Evolutionary conservation across 176 grass and related monocot genomes (phyloP), one percentile per base, ranked within the genome.

Genomic region (Phoenix dactylifera): DNA sequence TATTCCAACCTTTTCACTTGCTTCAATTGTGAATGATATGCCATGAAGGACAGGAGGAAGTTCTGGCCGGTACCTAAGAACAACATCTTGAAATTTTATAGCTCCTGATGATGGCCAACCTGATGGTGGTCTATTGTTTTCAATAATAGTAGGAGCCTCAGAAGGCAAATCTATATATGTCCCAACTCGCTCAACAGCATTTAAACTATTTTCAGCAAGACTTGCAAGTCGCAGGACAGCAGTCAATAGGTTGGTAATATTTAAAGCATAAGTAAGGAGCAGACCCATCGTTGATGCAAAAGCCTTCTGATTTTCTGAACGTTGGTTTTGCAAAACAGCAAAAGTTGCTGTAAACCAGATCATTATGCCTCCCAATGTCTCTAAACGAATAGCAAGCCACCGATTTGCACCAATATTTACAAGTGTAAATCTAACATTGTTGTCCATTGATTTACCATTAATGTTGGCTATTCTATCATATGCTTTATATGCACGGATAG

Each of bases 271-370:
- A 49, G 87, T 85, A 72, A 98, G 87, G 57, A 98, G 84, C 55
- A 98, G 78, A 71, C 93, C 93, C 87, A 98, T 98, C 60, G 93
- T 88, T 57, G 93, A 98, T 32, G 93, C 93, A 80, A 98, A 89
- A 20, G 84, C 84, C 66, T 88, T 80, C 66, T 98, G 93, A 77
- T 98, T 78, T 14, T 92, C 84, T 49, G 87, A 72, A 58, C 80
- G 82, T 62, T 98, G 93, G 68, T 92, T 92, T 88, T 98, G 93
- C 87, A 98, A 75, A 32, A 98, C 93, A 50, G 93, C 93, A 81
- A 92, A 89, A 67, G 87, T 88, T 71, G 93, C 93, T 20, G 84
- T 92, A 60, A 98, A 88, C 87, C 87, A 98, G 63, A 98, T 92
- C 93, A 98, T 98, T 63, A 98, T 73, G 19, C 93, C 93, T 32